A percentile compares a stretch with the other conserved stretches of the same genome.
These are phyloP conservation scores for Suillus occidentalis DNA, from an alignment of 768 basidiomycete genomes.

Conservation along the genomic window DNA sequence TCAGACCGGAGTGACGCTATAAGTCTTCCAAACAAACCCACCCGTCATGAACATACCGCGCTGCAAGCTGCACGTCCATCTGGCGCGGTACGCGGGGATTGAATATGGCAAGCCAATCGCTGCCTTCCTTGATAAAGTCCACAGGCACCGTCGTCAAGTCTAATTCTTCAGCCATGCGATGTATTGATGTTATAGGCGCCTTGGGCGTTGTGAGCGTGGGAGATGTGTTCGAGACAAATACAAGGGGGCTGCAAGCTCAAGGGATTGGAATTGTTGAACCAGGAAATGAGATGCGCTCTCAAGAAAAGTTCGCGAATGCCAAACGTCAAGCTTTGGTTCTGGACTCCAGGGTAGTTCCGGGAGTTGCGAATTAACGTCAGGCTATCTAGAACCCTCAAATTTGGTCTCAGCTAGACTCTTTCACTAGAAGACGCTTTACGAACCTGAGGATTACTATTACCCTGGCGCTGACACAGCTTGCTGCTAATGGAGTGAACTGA, in stretches of 20 bases:
- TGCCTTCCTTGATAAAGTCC: slow-evolving; percentile 57
- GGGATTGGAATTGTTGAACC: background rate
- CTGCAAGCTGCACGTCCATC: slow-evolving; percentile 66
- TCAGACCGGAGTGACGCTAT: slow-evolving; percentile 2
- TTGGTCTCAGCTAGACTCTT: slow-evolving; percentile 1
- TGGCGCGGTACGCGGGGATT: slow-evolving; percentile 77
- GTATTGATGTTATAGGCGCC: background rate
- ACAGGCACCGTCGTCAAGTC: slow-evolving; percentile 30
- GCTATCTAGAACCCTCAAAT: background rate
- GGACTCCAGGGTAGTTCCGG: background rate
- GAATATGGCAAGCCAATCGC: slow-evolving; percentile 89
- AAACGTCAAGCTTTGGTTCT: background rate
- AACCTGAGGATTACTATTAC: background rate
- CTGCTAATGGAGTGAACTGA: background rate
- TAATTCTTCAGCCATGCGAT: slow-evolving; percentile 10
- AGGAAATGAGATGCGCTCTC: background rate
- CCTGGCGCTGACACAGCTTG: background rate
- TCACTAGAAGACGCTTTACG: background rate
- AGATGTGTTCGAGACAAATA: background rate
- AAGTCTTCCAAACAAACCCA: slow-evolving; percentile 4
- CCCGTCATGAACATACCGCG: slow-evolving; percentile 3
- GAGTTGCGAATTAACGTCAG: background rate
- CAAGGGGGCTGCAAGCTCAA: background rate
- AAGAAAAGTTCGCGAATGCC: background rate
- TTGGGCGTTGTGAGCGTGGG: background rate